phyloP scores from a whole-genome alignment of 495 filamentous ascomycete genomes.

The Tirmania nivea region DNA sequence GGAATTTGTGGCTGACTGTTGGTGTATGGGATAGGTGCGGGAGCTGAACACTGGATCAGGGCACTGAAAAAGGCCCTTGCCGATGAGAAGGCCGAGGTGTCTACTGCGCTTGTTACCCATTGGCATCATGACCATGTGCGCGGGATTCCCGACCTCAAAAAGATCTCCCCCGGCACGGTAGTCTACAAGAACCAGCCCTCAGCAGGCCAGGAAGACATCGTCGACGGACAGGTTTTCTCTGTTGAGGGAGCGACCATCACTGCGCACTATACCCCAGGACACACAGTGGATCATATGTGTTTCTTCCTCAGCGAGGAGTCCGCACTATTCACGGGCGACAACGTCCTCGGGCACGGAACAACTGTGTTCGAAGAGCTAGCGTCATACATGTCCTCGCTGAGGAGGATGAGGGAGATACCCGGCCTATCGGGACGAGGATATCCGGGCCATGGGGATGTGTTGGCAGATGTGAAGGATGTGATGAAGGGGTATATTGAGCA shows the following conservation, averaged over 20 bases:
- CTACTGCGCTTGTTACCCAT: slow-evolving; percentile 56
- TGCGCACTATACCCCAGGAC: slow-evolving; percentile 62
- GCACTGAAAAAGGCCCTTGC: slow-evolving; percentile 39
- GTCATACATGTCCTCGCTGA: slow-evolving; percentile 49
- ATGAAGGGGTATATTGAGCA: slow-evolving; percentile 68
- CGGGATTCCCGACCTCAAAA: slow-evolving; percentile 45
- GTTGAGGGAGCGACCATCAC: slow-evolving; percentile 57
- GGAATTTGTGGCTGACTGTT: neutral
- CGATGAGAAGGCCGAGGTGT: slow-evolving; percentile 41
- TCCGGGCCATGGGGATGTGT: slow-evolving; percentile 64
- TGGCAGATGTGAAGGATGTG: slow-evolving; percentile 41
- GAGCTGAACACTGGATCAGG: slow-evolving; percentile 28
- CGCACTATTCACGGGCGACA: slow-evolving; percentile 85
- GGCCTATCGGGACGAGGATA: slow-evolving; percentile 41
- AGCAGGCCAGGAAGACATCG: neutral
- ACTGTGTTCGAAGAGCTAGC: slow-evolving; percentile 71
- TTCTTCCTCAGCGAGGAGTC: slow-evolving; percentile 47
- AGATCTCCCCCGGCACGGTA: slow-evolving; percentile 33
- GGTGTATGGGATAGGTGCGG: slow-evolving; percentile 21
- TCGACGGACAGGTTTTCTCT: slow-evolving; percentile 39
- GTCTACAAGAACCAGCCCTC: slow-evolving; percentile 29
- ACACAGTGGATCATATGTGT: slow-evolving; percentile 68
- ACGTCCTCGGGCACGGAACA: slow-evolving; percentile 83
- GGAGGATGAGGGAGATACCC: slow-evolving; percentile 44
- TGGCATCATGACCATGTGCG: slow-evolving; percentile 74